phyloP scores from a whole-genome alignment of 2,329 filamentous ascomycete genomes.

The Diaporthe capsici region DNA sequence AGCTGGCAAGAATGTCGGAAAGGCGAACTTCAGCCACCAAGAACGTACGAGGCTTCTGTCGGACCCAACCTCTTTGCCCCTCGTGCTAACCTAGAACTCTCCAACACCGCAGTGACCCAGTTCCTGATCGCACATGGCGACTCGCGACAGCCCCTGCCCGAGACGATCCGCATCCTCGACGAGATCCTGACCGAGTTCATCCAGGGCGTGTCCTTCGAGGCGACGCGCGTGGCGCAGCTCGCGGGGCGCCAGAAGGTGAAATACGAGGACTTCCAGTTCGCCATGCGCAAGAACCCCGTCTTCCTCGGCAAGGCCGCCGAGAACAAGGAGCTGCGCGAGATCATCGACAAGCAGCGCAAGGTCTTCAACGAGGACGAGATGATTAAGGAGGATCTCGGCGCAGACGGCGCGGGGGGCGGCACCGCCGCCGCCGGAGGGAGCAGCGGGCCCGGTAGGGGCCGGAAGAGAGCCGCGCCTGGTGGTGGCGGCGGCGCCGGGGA shows the following conservation, averaged over 20 bases:
- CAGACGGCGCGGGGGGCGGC: constrained; percentile 10
- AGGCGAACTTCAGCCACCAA: constrained; percentile 82
- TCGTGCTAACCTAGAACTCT: constrained; percentile 10
- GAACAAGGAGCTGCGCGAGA: constrained; percentile 88
- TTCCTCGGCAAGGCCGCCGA: constrained; percentile 93
- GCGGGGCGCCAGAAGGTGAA: constrained; percentile 96
- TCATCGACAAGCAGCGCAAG: constrained; percentile 87
- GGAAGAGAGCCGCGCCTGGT: constrained; percentile 33
- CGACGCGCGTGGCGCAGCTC: constrained; percentile 87
- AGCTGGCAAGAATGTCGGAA: constrained; percentile 84
- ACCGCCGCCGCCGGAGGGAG: background rate
- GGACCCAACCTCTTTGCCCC: background rate
- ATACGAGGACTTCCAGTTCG: constrained; percentile 97
- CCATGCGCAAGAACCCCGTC: constrained; percentile 84
- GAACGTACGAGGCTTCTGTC: constrained; percentile 69
- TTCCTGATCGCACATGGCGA: constrained; percentile 88
- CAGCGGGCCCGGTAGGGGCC: constrained; percentile 24
- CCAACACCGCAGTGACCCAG: constrained; percentile 70
- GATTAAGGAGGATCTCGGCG: constrained; percentile 37
- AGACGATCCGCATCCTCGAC: constrained; percentile 89
- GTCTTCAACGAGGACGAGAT: constrained; percentile 76
- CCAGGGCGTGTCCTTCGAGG: constrained; percentile 92
- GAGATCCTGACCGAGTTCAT: constrained; percentile 98
- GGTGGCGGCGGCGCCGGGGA: background rate
- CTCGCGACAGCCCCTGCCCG: constrained; percentile 80